Conservation (phyloP, 805 yeast species). For the Kazachstania psychrophila region DNA sequence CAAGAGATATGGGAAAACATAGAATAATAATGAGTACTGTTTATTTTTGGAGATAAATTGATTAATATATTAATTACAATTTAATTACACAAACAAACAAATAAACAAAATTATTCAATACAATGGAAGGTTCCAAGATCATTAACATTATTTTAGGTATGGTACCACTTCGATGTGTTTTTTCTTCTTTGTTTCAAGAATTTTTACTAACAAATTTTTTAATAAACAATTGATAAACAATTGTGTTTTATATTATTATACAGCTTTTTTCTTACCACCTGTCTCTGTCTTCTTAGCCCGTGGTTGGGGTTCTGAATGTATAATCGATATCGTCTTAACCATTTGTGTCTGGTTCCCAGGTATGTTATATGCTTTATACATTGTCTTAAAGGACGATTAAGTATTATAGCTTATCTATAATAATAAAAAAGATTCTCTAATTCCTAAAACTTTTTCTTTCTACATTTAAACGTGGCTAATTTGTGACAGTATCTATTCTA, state of each 20-base stretch:
- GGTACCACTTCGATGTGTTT: background rate
- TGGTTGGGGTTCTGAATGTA: slow-evolving; percentile 56
- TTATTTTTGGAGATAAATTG: background rate
- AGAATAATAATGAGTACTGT: background rate
- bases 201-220: background rate
- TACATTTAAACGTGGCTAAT: too few relatives aligned
- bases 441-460: too few relatives aligned
- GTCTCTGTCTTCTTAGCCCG: slow-evolving; percentile 63
- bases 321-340: slow-evolving; percentile 51
- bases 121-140: slow-evolving; percentile 30
- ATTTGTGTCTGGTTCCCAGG: slow-evolving; percentile 57
- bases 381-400: slow-evolving; percentile 32
- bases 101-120: background rate
- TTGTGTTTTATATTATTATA: background rate
- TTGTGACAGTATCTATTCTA: too few relatives aligned
- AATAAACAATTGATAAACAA: too few relatives aligned
- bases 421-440: too few relatives aligned
- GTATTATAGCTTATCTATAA: background rate
- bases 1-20: background rate
- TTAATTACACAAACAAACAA: background rate
- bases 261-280: slow-evolving; percentile 63
- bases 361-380: slow-evolving; percentile 64
- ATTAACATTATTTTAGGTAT: slow-evolving; percentile 28
- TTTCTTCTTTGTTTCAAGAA: slow-evolving; percentile 2
- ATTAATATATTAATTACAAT: too few relatives aligned